Evolutionary conservation across 176 grass and related monocot genomes (phyloP).

Genomic region (Canna indica): DNA sequence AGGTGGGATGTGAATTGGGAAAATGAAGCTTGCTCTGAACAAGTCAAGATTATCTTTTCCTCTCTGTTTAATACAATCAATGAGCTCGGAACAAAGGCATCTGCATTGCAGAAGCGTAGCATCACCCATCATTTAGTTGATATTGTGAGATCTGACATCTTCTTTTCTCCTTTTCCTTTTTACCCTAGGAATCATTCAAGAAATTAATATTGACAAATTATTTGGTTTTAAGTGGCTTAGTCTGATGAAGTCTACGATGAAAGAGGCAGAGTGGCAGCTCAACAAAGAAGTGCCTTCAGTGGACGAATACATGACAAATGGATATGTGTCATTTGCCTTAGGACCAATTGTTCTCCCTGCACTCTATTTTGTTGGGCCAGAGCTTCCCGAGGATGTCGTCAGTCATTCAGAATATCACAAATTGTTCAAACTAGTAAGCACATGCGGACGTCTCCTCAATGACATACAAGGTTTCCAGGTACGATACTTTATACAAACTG

Average conservation of each 20-base stretch:
- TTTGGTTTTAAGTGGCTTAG: conserved; percentile 38
- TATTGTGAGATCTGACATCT: conserved; percentile 31
- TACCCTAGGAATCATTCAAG: background rate
- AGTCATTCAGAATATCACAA: conserved; percentile 35
- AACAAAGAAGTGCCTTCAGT: conserved; percentile 30
- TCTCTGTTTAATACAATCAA: conserved; percentile 45
- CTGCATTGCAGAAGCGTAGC: conserved; percentile 34
- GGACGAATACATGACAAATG: conserved; percentile 56
- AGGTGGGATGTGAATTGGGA: conserved; percentile 63
- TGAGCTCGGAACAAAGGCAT: conserved; percentile 50
- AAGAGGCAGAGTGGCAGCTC: conserved; percentile 37
- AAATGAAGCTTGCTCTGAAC: conserved; percentile 43
- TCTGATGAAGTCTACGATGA: conserved; percentile 56
- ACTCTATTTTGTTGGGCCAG: conserved; percentile 46
- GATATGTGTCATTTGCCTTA: conserved; percentile 36
- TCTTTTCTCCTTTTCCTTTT: background rate
- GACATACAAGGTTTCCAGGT: conserved; percentile 47
- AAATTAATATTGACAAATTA: background rate
- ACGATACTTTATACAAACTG: conserved; percentile 1
- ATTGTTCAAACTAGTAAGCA: conserved; percentile 48
- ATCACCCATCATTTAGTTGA: conserved; percentile 45
- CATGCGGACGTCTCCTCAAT: conserved; percentile 53
- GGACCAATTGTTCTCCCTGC: conserved; percentile 52
- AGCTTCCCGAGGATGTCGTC: conserved; percentile 24
- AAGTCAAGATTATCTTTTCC: conserved; percentile 60